Conservation (phyloP, 257 asterid species). For the Ligustrum vulgare region DNA sequence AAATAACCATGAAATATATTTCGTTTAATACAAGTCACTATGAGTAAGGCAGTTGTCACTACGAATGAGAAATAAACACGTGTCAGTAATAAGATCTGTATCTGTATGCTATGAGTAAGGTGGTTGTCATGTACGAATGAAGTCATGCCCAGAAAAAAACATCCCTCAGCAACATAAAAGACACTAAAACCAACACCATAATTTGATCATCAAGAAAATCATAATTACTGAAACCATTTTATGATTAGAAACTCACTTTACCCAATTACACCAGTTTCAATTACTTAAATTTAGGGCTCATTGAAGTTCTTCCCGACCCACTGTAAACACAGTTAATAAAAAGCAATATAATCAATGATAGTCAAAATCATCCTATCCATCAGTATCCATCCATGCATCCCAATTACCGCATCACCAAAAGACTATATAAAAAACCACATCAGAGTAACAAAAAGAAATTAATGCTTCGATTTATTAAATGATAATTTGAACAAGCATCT, state of each 20-base stretch:
- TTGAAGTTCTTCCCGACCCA: conserved; percentile 11
- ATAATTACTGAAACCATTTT: background rate
- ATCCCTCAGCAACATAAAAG: background rate
- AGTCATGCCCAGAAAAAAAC: background rate
- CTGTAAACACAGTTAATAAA: conserved; percentile 8
- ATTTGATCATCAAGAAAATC: conserved; percentile 11
- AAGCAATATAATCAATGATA: conserved; percentile 11
- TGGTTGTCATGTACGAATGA: background rate
- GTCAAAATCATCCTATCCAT: background rate
- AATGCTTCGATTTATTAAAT: background rate
- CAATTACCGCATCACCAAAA: background rate
- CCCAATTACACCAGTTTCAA: conserved; percentile 11
- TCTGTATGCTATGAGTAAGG: background rate
- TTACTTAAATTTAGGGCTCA: background rate
- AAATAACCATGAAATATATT: background rate
- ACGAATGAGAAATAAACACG: background rate
- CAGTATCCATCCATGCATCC: background rate
- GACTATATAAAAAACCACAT: conserved; percentile 6
- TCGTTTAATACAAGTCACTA: background rate
- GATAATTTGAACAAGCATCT: background rate
- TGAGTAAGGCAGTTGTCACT: background rate
- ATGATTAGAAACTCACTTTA: conserved; percentile 1
- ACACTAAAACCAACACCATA: background rate
- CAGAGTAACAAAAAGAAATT: conserved; percentile 5
- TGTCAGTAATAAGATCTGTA: background rate